Percentiles rank a stretch among this genome's conserved stretches.
Conservation (phyloP, 1,284 basidiomycete genomes). For the Cryptococcus amylolentus region DNA sequence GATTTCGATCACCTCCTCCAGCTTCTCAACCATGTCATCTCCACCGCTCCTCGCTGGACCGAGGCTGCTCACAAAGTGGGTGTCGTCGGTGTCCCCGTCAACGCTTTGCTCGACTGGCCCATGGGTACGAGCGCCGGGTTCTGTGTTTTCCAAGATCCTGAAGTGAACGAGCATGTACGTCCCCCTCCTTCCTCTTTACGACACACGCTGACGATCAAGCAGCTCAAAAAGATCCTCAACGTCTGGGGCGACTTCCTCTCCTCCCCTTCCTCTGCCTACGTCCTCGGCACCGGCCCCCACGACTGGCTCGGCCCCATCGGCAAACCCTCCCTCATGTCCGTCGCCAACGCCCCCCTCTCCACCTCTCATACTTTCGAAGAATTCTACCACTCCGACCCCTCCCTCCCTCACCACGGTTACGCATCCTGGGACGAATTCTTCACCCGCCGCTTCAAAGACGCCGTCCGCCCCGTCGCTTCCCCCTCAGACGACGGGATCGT, state of each 20-base stretch:
- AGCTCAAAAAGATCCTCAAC: constrained; percentile 52
- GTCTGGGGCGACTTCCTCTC: constrained; percentile 55
- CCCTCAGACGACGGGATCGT: constrained; percentile 51
- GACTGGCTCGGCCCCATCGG: constrained; percentile 55
- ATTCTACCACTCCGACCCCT: constrained; percentile 52
- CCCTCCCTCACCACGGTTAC: constrained; percentile 51
- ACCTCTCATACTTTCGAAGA: constrained; percentile 40
- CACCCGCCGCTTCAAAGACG: constrained; percentile 50
- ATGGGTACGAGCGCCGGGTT: constrained; percentile 55
- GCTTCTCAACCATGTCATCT: constrained; percentile 53
- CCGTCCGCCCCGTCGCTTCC: constrained; percentile 49
- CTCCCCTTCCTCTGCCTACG: constrained; percentile 51
- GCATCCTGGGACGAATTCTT: constrained; percentile 60
- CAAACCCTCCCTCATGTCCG: constrained; percentile 30
- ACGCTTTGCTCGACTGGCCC: constrained; percentile 54
- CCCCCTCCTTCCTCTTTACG: background rate
- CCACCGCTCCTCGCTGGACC: constrained; percentile 50
- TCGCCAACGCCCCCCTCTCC: constrained; percentile 38
- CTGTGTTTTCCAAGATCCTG: constrained; percentile 51
- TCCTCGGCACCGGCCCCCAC: constrained; percentile 46
- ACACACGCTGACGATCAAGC: background rate
- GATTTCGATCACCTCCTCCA: constrained; percentile 54
- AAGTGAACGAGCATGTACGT: constrained; percentile 49
- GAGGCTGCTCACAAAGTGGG: constrained; percentile 42
- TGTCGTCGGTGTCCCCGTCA: constrained; percentile 53